A percentile compares a stretch with the other conserved stretches of the same genome.
These are phyloP conservation scores for Stemphylium beticola DNA, from an alignment of 2,329 filamentous ascomycete species.

Conservation along the genomic window DNA sequence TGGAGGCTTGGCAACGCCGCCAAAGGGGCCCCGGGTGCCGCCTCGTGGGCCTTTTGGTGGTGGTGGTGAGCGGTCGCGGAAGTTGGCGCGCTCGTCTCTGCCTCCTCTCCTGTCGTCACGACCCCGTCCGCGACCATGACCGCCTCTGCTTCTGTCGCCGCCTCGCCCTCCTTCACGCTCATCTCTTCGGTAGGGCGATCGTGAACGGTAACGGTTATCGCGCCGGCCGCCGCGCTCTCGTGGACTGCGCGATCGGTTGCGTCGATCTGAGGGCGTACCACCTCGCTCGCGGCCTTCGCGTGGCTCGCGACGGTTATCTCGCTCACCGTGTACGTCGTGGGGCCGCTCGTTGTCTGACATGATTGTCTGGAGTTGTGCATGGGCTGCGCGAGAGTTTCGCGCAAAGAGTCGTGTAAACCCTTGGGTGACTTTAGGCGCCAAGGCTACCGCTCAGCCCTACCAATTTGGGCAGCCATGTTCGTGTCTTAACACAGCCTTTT, in stretches of 20 bases:
- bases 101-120: slow-evolving; percentile 22
- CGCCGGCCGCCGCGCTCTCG: slow-evolving; percentile 37
- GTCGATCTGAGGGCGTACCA: slow-evolving; percentile 33
- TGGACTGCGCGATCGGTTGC: slow-evolving; percentile 45
- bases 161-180: slow-evolving; percentile 27
- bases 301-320: slow-evolving; percentile 28
- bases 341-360: slow-evolving; percentile 37
- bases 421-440: slow-evolving; percentile 11
- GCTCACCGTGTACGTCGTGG: slow-evolving; percentile 30
- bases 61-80: slow-evolving; percentile 25
- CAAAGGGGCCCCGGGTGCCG: slow-evolving; percentile 7
- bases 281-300: slow-evolving; percentile 29
- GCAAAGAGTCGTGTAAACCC: slow-evolving; percentile 2
- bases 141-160: slow-evolving; percentile 15
- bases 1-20: slow-evolving; percentile 17
- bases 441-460: slow-evolving; percentile 5
- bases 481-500: background rate
- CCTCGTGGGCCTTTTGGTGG: slow-evolving; percentile 36
- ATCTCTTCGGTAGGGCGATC: slow-evolving; percentile 34
- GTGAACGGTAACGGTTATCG: slow-evolving; percentile 35
- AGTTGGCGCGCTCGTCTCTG: slow-evolving; percentile 13
- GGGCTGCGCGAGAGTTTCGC: slow-evolving; percentile 1
- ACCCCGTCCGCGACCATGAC: slow-evolving; percentile 17
- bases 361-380: slow-evolving; percentile 7
- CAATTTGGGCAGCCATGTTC: background rate